Base-by-base conservation (phyloP, 192 early-diverging fungal species). In the Backusella luteola region DNA sequence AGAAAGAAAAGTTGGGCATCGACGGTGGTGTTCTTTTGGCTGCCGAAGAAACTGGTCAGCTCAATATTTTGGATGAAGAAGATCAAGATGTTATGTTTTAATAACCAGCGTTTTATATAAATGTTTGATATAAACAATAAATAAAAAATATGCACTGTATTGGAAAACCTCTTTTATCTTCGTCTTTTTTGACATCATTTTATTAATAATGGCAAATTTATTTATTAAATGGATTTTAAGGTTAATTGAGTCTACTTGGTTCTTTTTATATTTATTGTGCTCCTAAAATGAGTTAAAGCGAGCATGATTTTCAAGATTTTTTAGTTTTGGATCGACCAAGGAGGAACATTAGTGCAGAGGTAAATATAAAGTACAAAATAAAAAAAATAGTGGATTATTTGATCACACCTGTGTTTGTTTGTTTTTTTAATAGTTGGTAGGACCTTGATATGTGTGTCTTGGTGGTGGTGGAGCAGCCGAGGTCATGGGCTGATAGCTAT, bases 71-170 rank as follows among this genome's bases (percentile, higher is more conserved):
- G 73, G 80, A 81, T 52, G 59, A 72, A 35, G 80, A 81, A 17
- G 80, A 81, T 23, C 73, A 81, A 39, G 80, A 81, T 67, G 42
- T 81, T 42, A 77, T 81, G 53, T 77, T 77, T 68, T 63, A 41
- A 69, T 7, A 11, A 12, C 8, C 36, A 38, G 9, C 19, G 21
- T 70, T 52, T 76, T 76, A 21, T 44, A n/a, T 0, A 32, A 0
- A 32, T 71, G 44, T 23, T 7, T 26, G 3, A 21, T 21, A 56
- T 53, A 19, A 23, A 21, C 1, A 19, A 56, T 56, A 21, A 56
- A 21, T 9, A 38, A 69, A 21, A 69, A 23, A 42, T 14, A 44
- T 44, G 0, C 15, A 39, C 0, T 39, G 38, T 12, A 39, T 39
- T 39, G 38, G 38, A 39, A 38, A 39, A 39, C 38, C 42, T 44